Evolutionary conservation across 78 protist species (phyloP).

Genomic region (Dictyostelium intermedium): DNA sequence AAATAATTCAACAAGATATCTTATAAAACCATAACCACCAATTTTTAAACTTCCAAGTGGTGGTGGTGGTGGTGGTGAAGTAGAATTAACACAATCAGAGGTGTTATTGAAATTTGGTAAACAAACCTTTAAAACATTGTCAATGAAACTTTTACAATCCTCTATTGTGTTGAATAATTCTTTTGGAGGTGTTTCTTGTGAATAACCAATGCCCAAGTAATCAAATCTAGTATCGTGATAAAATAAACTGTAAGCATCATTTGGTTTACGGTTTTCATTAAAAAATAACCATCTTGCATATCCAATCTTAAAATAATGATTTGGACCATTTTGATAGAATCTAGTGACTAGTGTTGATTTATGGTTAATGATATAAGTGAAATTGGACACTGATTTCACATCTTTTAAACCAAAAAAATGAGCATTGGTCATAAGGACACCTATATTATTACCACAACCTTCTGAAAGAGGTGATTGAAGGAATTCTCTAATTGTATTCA

Average conservation of each 20-base stretch:
- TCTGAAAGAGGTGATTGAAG: neutral
- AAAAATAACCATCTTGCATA: neutral
- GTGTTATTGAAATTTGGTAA: no score
- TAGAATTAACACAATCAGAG: no score
- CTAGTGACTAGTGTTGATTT: no score
- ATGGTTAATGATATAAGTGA: neutral
- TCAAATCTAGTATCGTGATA: no score
- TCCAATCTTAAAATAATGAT: neutral
- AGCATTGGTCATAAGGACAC: neutral
- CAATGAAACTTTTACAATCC: no score
- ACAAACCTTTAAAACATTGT: no score
- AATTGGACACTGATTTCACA: neutral
- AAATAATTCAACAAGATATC: neutral
- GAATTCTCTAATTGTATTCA: neutral
- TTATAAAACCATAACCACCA: neutral
- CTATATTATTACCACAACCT: neutral
- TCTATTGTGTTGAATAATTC: no score
- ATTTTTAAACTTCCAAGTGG: no score
- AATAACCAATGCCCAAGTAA: neutral
- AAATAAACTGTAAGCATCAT: no score
- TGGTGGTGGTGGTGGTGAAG: no score
- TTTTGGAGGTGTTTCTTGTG: neutral
- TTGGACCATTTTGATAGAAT: no score
- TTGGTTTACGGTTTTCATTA: neutral
- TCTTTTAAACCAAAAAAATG: neutral